Conservation (phyloP, 1,139 yeast species). For the Geotrichum carabidarum region DNA sequence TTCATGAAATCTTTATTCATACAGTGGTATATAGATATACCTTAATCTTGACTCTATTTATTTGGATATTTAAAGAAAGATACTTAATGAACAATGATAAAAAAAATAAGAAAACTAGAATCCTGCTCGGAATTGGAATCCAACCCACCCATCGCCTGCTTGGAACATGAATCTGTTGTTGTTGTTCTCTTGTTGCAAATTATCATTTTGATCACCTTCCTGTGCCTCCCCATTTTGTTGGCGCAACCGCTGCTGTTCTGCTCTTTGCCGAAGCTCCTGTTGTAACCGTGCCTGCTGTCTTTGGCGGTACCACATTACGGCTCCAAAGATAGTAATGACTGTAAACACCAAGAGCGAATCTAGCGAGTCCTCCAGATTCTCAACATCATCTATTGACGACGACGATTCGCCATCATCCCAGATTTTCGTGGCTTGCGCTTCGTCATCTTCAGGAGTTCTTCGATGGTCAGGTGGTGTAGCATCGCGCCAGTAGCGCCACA, state of each 20-base stretch:
- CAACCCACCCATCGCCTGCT: slow-evolving; percentile 5
- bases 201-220: background rate
- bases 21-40: background rate
- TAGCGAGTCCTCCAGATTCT: background rate
- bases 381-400: background rate
- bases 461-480: background rate
- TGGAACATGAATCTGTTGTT: slow-evolving; percentile 5
- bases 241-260: slow-evolving; percentile 1
- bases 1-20: background rate
- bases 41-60: background rate
- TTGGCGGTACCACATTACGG: slow-evolving; percentile 14
- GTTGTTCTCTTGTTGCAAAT: background rate
- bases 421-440: background rate
- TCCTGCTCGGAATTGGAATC: slow-evolving; percentile 3
- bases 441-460: background rate
- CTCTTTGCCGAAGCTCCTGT: background rate
- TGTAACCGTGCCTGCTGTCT: slow-evolving; percentile 5
- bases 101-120: background rate
- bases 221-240: background rate
- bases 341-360: slow-evolving; percentile 10
- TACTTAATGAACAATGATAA: too few relatives aligned
- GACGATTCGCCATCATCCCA: slow-evolving; percentile 7
- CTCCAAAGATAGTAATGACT: slow-evolving; percentile 7
- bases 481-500: slow-evolving; percentile 15
- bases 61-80: background rate